Conservation (phyloP, 352 stramenopile species). For the Globisporangium paddicum region DNA sequence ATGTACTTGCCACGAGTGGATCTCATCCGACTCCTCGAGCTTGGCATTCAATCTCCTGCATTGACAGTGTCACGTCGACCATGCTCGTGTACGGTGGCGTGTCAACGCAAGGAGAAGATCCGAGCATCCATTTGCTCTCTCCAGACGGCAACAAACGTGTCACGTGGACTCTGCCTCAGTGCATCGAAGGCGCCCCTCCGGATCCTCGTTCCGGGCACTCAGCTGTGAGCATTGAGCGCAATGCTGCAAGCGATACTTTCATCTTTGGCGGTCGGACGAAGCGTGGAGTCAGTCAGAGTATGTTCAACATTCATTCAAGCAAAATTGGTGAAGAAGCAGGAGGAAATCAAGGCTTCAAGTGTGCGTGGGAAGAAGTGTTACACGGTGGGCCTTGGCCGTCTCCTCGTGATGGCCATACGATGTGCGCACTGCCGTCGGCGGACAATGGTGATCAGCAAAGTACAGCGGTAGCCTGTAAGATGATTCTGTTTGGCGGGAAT, state of each 20-base stretch:
- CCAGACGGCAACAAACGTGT: constrained; percentile 5
- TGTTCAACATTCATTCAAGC: constrained; percentile 22
- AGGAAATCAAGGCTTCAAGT: not conserved
- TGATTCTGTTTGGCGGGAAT: constrained; percentile 70
- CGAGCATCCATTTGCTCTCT: constrained; percentile 33
- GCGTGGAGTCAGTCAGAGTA: constrained; percentile 41
- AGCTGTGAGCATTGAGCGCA: constrained; percentile 22
- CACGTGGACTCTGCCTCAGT: constrained; percentile 20
- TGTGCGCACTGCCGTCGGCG: constrained; percentile 25
- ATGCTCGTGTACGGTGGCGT: constrained; percentile 59
- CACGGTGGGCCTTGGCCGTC: constrained; percentile 20
- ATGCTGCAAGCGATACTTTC: constrained; percentile 16
- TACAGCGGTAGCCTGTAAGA: not conserved
- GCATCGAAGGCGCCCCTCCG: constrained; percentile 17
- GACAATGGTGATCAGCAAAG: not conserved
- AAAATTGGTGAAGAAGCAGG: not conserved
- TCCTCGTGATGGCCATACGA: constrained; percentile 58
- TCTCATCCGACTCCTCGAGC: constrained; percentile 34
- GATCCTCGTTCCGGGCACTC: constrained; percentile 47
- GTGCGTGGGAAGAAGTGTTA: constrained; percentile 25
- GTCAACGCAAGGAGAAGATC: constrained; percentile 51
- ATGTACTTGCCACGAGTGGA: constrained; percentile 23
- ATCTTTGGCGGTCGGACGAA: constrained; percentile 71
- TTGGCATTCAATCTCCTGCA: constrained; percentile 44
- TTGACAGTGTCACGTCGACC: constrained; percentile 13